Evolutionary conservation across 1,284 basidiomycete genomes (phyloP).

Genomic region (Phellinidium pouzarii): DNA sequence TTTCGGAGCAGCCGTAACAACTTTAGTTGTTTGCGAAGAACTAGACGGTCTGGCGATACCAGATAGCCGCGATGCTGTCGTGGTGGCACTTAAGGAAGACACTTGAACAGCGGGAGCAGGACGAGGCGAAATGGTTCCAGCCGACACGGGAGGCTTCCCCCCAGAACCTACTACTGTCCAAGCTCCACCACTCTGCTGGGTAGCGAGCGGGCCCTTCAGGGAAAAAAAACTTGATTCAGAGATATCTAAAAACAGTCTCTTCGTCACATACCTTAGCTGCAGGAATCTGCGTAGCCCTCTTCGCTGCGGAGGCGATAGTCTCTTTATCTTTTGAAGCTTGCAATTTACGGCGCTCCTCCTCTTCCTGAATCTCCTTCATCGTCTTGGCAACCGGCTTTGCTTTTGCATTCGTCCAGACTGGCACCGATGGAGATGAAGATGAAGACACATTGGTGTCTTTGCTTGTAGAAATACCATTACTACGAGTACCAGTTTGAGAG

Average conservation of each 20-base stretch:
- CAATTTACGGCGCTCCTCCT: conserved; percentile 85
- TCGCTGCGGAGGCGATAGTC: conserved; percentile 44
- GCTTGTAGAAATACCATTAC: conserved; percentile 30
- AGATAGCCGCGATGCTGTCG: conserved; percentile 22
- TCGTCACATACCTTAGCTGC: conserved; percentile 55
- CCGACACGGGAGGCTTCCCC: conserved; percentile 49
- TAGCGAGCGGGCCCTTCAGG: neutral
- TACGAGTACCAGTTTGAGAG: conserved; percentile 57
- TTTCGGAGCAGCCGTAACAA: conserved; percentile 33
- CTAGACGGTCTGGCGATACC: conserved; percentile 29
- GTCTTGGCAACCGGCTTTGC: conserved; percentile 65
- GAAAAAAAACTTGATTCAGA: neutral
- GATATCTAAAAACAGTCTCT: conserved; percentile 5
- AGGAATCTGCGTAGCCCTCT: conserved; percentile 76
- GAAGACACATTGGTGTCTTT: conserved; percentile 31
- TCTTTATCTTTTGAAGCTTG: conserved; percentile 53
- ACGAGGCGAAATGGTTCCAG: conserved; percentile 25
- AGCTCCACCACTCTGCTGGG: conserved; percentile 42
- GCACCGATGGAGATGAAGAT: conserved; percentile 25
- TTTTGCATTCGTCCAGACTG: conserved; percentile 68
- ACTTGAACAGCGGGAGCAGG: conserved; percentile 27
- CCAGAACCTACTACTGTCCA: conserved; percentile 85
- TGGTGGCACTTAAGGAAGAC: conserved; percentile 13
- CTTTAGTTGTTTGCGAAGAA: conserved; percentile 27
- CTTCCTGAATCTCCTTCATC: conserved; percentile 98